Evolutionary conservation across 306 rosid species (phyloP).

Genomic region (Crotalaria pallida): DNA sequence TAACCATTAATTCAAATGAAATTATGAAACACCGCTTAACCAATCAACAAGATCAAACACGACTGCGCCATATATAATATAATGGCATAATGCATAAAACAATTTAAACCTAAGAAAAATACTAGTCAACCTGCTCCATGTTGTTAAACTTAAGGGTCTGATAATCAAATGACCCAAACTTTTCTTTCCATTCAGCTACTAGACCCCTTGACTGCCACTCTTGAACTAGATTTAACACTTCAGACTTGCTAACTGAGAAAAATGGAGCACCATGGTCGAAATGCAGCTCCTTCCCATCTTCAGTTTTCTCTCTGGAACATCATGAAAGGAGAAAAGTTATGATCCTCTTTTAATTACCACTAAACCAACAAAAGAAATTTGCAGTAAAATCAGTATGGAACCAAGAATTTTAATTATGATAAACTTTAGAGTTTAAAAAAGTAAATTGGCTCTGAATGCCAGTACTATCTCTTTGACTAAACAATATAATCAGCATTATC

Average conservation of each 20-base stretch:
- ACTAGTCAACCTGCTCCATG: conserved; percentile 53
- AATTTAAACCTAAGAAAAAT: neutral
- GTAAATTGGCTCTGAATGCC: neutral
- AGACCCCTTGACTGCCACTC: conserved; percentile 81
- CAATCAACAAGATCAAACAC: neutral
- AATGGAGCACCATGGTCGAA: conserved; percentile 91
- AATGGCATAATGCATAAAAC: neutral
- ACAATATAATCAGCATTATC: neutral
- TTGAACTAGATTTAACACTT: conserved; percentile 43
- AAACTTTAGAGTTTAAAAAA: neutral
- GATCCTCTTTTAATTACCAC: neutral
- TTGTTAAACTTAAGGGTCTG: conserved; percentile 43
- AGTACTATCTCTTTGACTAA: neutral
- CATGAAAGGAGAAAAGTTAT: conserved; percentile 13
- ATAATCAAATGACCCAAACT: conserved; percentile 65
- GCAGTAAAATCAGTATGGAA: conserved; percentile 1
- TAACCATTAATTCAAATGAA: neutral
- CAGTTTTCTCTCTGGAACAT: conserved; percentile 54
- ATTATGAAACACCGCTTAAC: neutral
- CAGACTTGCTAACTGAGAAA: conserved; percentile 60
- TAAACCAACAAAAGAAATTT: neutral
- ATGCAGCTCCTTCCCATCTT: conserved; percentile 74
- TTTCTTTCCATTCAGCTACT: conserved; percentile 78
- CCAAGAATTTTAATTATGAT: neutral
- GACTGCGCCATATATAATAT: neutral